phyloP scores from a whole-genome alignment of 257 asterid species.

The Solanum piurae region DNA sequence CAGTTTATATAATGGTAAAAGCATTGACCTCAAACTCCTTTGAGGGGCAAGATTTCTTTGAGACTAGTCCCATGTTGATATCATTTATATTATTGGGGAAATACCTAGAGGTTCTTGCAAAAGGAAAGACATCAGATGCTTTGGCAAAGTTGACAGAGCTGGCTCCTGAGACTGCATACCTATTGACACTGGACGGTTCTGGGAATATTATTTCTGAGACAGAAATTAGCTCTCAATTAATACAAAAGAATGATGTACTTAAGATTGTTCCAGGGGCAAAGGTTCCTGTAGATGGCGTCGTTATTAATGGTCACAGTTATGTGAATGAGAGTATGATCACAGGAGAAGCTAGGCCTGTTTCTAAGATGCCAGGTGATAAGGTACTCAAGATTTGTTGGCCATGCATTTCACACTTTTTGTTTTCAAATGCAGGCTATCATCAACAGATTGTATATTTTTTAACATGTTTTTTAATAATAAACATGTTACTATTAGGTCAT shows the following conservation, averaged over 20 bases:
- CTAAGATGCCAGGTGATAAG: constrained; percentile 89
- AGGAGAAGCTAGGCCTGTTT: constrained; percentile 84
- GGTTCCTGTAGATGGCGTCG: constrained; percentile 91
- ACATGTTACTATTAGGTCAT: constrained; percentile 50
- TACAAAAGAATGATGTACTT: constrained; percentile 75
- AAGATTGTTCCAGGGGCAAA: constrained; percentile 92
- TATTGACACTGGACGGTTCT: constrained; percentile 64
- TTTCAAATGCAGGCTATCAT: neutral
- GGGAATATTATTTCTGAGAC: constrained; percentile 67
- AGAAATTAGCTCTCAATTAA: constrained; percentile 71
- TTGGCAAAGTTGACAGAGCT: constrained; percentile 85
- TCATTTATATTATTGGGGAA: constrained; percentile 93
- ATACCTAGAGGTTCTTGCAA: constrained; percentile 87
- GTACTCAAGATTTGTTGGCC: constrained; percentile 23
- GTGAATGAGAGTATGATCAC: constrained; percentile 98
- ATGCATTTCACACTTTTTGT: neutral
- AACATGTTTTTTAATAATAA: neutral
- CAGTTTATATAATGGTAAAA: constrained; percentile 66
- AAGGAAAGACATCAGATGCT: constrained; percentile 94
- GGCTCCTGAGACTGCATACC: constrained; percentile 84
- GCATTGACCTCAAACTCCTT: constrained; percentile 58
- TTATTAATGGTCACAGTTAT: constrained; percentile 84
- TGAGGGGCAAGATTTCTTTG: constrained; percentile 96
- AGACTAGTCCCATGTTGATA: constrained; percentile 97
- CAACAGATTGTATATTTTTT: neutral